A percentile compares a stretch with the other conserved stretches of the same genome.
These are phyloP conservation scores for Ascochyta rabiei DNA, from an alignment of 2,329 filamentous ascomycete genomes.

Conservation along the genomic window DNA sequence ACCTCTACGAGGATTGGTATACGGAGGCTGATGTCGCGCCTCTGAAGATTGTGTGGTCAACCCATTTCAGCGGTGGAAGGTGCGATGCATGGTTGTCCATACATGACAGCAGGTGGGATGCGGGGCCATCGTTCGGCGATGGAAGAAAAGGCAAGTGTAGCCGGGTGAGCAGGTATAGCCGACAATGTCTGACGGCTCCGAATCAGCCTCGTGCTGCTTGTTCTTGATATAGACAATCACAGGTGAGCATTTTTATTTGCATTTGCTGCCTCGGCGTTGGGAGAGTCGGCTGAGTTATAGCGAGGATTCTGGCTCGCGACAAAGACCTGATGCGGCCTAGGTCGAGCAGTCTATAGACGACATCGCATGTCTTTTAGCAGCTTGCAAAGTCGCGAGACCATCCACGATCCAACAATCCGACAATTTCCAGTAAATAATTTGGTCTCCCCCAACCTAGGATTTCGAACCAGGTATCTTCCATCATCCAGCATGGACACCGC, in stretches of 20 bases:
- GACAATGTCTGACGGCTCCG: background rate
- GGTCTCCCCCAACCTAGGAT: no score
- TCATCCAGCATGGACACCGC: constrained; percentile 27
- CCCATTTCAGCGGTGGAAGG: constrained; percentile 17
- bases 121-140: constrained; percentile 34
- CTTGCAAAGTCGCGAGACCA: background rate
- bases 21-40: background rate
- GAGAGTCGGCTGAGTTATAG: no score
- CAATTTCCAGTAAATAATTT: no score
- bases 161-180: constrained; percentile 2
- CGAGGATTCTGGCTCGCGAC: constrained; percentile 16
- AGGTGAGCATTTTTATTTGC: background rate
- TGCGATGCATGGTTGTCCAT: constrained; percentile 20
- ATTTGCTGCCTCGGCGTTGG: background rate
- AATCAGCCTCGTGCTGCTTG: background rate
- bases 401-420: background rate
- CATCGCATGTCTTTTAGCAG: constrained; percentile 3
- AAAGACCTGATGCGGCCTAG: constrained; percentile 19
- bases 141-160: constrained; percentile 11
- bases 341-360: background rate
- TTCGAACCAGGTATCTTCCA: background rate
- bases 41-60: background rate
- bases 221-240: no score
- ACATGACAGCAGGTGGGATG: constrained; percentile 35
- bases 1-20: background rate